Evolutionary conservation across 345 rosid species (phyloP).

Genomic region (Eucalyptus pauciflora): DNA sequence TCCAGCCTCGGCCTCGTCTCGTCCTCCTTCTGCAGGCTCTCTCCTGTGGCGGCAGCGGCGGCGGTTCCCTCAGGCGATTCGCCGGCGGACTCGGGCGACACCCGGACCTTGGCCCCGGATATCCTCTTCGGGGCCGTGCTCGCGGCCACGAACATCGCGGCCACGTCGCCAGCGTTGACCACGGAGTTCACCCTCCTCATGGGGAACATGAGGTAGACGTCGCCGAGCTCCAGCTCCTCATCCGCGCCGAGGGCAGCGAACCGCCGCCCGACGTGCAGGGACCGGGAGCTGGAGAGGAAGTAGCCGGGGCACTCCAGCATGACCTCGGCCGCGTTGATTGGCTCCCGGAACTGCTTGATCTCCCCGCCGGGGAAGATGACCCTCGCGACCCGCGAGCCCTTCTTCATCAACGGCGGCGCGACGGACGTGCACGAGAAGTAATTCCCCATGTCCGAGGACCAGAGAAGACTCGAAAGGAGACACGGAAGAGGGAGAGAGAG

Average conservation of each 20-base stretch:
- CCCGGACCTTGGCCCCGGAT: constrained; percentile 7
- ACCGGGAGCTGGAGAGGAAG: constrained; percentile 27
- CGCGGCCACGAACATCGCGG: constrained; percentile 37
- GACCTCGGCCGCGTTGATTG: constrained; percentile 46
- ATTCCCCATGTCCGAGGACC: constrained; percentile 29
- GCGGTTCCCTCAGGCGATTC: neutral
- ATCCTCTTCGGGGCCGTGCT: constrained; percentile 22
- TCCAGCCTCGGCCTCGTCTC: constrained; percentile 10
- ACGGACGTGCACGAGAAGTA: constrained; percentile 33
- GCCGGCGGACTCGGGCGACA: neutral
- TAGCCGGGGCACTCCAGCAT: constrained; percentile 58
- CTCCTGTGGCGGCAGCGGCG: neutral
- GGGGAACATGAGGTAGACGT: constrained; percentile 51
- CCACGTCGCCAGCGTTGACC: constrained; percentile 44
- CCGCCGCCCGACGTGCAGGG: constrained; percentile 45
- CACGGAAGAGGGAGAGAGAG: neutral
- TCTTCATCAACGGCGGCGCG: constrained; percentile 6
- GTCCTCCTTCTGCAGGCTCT: neutral
- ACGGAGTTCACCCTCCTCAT: constrained; percentile 37
- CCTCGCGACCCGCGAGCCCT: constrained; percentile 17
- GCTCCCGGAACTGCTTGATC: constrained; percentile 29
- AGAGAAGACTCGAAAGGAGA: neutral
- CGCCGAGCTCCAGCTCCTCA: constrained; percentile 46
- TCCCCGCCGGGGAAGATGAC: constrained; percentile 53
- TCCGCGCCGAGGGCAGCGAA: constrained; percentile 48